These are phyloP conservation scores for Tricholoma bakamatsutake DNA, from an alignment of 768 basidiomycete genomes.

Conservation along the genomic window DNA sequence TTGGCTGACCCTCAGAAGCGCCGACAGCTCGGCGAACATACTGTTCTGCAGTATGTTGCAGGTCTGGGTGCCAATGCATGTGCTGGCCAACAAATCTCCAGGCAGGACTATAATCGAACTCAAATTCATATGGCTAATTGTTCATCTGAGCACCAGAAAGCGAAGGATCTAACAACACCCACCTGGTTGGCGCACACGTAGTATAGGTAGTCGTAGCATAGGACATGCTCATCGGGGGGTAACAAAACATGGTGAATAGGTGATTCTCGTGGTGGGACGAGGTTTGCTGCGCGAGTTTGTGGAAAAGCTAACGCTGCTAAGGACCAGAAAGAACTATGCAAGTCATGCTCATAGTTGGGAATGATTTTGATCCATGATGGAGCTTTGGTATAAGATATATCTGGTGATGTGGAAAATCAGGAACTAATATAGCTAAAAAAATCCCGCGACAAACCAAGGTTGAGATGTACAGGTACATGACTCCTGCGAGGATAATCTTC, in stretches of 20 bases:
- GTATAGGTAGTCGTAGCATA: constrained; percentile 51
- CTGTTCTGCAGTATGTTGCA: constrained; percentile 36
- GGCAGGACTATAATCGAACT: constrained; percentile 50
- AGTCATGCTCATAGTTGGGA: constrained; percentile 38
- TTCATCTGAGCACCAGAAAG: constrained; percentile 5
- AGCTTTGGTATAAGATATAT: constrained; percentile 47
- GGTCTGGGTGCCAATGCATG: constrained; percentile 40
- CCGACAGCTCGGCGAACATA: constrained; percentile 43
- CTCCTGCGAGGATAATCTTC: constrained; percentile 36
- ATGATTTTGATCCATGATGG: constrained; percentile 45
- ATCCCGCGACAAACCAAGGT: constrained; percentile 29
- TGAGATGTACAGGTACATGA: constrained; percentile 28
- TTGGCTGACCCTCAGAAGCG: constrained; percentile 27
- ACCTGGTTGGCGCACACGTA: constrained; percentile 44
- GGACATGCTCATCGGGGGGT: constrained; percentile 45
- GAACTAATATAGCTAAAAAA: neutral
- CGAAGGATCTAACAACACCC: constrained; percentile 6
- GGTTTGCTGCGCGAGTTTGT: constrained; percentile 32
- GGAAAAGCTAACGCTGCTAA: constrained; percentile 43
- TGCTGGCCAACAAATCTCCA: constrained; percentile 52
- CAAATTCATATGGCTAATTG: constrained; percentile 46
- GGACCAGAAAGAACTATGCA: constrained; percentile 39
- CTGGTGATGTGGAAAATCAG: constrained; percentile 24
- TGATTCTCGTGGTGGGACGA: constrained; percentile 36
- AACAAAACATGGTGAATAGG: constrained; percentile 33